Conservation (phyloP, 75 land plant species). For the Cupressus sempervirens region DNA sequence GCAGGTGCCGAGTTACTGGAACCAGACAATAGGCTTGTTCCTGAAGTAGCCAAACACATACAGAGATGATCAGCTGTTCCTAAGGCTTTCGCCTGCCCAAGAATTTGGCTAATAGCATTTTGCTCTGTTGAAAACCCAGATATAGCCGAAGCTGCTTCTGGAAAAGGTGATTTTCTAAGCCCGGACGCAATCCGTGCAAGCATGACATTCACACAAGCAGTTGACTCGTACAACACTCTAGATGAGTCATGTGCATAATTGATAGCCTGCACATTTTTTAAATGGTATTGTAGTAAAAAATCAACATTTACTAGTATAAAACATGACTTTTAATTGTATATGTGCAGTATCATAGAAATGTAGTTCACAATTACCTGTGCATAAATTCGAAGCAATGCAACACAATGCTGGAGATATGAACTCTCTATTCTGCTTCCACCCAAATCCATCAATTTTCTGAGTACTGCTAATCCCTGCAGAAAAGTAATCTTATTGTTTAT, state of each 20-base stretch:
- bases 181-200: slow-evolving; percentile 51
- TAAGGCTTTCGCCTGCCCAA: slow-evolving; percentile 68
- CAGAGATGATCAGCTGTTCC: slow-evolving; percentile 60
- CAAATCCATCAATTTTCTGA: slow-evolving; percentile 65
- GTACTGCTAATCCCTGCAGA: slow-evolving; percentile 71
- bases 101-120: slow-evolving; percentile 46
- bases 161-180: slow-evolving; percentile 30
- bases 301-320: neutral
- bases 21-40: slow-evolving; percentile 67
- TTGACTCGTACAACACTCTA: slow-evolving; percentile 67
- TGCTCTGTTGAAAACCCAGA: slow-evolving; percentile 25
- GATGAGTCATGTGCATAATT: slow-evolving; percentile 53
- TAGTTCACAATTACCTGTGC: slow-evolving; percentile 50
- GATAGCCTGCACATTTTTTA: slow-evolving; percentile 46
- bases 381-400: slow-evolving; percentile 57
- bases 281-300: slow-evolving; percentile 6
- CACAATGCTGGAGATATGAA: slow-evolving; percentile 63
- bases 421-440: slow-evolving; percentile 45
- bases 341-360: neutral
- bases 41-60: slow-evolving; percentile 57
- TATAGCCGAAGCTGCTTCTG: slow-evolving; percentile 22
- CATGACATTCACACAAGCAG: slow-evolving; percentile 69
- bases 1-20: slow-evolving; percentile 62
- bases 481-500: neutral
- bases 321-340: neutral